Percentiles rank a stretch among this genome's conserved stretches.
These are phyloP conservation scores for Stenocarpella maydis DNA, from an alignment of 2,329 filamentous ascomycete genomes.

Conservation along the genomic window DNA sequence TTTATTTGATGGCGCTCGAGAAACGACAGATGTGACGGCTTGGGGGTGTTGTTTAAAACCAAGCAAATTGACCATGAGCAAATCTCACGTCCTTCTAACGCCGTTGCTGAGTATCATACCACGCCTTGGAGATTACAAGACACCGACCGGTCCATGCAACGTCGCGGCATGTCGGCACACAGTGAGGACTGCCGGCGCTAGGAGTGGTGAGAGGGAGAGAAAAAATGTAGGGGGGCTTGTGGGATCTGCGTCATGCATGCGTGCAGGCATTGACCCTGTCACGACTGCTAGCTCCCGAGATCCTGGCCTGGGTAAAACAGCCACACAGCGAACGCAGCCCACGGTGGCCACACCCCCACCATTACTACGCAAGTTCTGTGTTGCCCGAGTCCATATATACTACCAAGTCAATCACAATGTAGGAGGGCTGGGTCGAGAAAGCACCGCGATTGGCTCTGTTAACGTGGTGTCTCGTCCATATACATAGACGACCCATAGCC, in stretches of 20 bases:
- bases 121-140: not conserved
- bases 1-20: not conserved
- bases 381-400: constrained; percentile 8
- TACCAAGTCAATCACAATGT: constrained; percentile 1
- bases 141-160: not conserved
- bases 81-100: not conserved
- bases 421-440: not conserved
- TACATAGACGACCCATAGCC: not conserved
- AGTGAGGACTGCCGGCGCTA: constrained; percentile 8
- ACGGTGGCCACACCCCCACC: not conserved
- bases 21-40: not conserved
- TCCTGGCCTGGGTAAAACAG: constrained; percentile 10
- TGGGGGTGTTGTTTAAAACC: not conserved
- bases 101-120: too few species aligned
- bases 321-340: not conserved
- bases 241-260: constrained; percentile 19
- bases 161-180: constrained; percentile 13
- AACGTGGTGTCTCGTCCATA: not conserved
- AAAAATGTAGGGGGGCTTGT: not conserved
- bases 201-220: not conserved
- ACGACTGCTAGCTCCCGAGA: constrained; percentile 18
- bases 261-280: constrained; percentile 20
- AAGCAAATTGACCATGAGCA: not conserved
- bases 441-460: not conserved
- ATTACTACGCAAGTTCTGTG: not conserved